Conservation (phyloP, 352 stramenopile species). For the Phytophthora meadii region DNA sequence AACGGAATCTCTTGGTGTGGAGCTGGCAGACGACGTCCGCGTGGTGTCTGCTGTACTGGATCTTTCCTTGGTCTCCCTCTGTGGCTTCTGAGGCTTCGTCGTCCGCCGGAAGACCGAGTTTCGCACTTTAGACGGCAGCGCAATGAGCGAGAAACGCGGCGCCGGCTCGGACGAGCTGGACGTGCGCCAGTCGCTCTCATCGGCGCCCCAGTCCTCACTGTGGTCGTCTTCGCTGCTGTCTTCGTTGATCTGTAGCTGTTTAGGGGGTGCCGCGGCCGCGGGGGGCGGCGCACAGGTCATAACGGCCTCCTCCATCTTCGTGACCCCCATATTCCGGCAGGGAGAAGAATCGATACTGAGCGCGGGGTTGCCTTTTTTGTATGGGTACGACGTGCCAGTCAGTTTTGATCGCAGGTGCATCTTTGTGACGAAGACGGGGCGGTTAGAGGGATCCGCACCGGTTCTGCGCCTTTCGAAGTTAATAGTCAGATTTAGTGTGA, state of each 20-base stretch:
- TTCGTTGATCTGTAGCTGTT: conserved; percentile 3
- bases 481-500: conserved; percentile 14
- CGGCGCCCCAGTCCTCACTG: conserved; percentile 46
- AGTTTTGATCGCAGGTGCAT: conserved; percentile 26
- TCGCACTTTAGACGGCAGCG: conserved; percentile 48
- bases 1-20: conserved; percentile 31
- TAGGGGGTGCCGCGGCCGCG: not conserved
- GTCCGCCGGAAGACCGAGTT: conserved; percentile 48
- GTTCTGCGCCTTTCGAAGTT: conserved; percentile 22
- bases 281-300: not conserved
- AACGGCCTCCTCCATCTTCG: conserved; percentile 18
- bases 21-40: conserved; percentile 37
- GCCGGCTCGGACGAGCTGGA: conserved; percentile 52
- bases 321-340: conserved; percentile 17
- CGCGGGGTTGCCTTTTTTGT: not conserved
- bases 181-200: conserved; percentile 59
- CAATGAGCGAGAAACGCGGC: conserved; percentile 55
- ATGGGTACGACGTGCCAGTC: conserved; percentile 23
- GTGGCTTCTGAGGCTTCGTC: conserved; percentile 6
- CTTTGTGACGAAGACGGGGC: conserved; percentile 7
- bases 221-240: conserved; percentile 45
- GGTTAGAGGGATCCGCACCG: conserved; percentile 11
- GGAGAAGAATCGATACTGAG: conserved; percentile 17
- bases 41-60: conserved; percentile 36
- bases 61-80: conserved; percentile 39